Conservation (phyloP, 306 rosid genomes). For the Ceratonia siliqua region DNA sequence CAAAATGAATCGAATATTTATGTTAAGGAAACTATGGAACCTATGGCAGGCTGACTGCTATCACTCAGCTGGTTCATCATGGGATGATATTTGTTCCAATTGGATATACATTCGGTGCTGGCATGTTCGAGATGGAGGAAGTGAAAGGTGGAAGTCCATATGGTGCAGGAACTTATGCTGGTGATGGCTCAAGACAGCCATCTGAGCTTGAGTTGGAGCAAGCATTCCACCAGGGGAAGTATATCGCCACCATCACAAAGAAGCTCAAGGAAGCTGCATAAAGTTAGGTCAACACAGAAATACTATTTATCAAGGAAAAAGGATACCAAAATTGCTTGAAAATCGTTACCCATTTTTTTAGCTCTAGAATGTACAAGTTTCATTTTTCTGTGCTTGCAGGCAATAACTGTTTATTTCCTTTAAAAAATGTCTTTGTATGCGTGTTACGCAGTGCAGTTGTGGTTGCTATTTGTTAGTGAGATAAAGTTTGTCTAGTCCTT, state of each 20-base stretch:
- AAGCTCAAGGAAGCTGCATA: constrained; percentile 84
- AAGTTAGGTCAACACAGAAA: constrained; percentile 26
- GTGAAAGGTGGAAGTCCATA: constrained; percentile 97
- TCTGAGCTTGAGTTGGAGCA: constrained; percentile 76
- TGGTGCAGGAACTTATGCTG: constrained; percentile 92
- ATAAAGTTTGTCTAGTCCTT: constrained; percentile 39
- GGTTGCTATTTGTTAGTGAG: constrained; percentile 43
- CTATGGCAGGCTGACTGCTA: constrained; percentile 78
- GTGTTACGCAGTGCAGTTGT: constrained; percentile 48
- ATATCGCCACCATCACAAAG: constrained; percentile 83
- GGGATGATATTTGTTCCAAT: constrained; percentile 93
- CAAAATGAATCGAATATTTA: neutral
- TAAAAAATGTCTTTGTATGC: constrained; percentile 42
- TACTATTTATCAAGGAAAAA: constrained; percentile 26
- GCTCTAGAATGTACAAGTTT: constrained; percentile 36
- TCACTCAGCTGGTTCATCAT: constrained; percentile 93
- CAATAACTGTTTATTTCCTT: constrained; percentile 38
- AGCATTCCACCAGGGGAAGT: constrained; percentile 95
- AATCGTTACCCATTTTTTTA: constrained; percentile 48
- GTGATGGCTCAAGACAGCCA: constrained; percentile 93
- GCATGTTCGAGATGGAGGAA: constrained; percentile 96
- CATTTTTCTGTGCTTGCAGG: constrained; percentile 49
- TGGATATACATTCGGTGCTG: constrained; percentile 88
- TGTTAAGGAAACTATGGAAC: constrained; percentile 13
- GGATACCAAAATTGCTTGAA: constrained; percentile 38